A percentile compares a stretch with the other conserved stretches of the same genome.
Conservation (phyloP, 2,329 filamentous ascomycete genomes). For the Pseudogymnoascus sp. region DNA sequence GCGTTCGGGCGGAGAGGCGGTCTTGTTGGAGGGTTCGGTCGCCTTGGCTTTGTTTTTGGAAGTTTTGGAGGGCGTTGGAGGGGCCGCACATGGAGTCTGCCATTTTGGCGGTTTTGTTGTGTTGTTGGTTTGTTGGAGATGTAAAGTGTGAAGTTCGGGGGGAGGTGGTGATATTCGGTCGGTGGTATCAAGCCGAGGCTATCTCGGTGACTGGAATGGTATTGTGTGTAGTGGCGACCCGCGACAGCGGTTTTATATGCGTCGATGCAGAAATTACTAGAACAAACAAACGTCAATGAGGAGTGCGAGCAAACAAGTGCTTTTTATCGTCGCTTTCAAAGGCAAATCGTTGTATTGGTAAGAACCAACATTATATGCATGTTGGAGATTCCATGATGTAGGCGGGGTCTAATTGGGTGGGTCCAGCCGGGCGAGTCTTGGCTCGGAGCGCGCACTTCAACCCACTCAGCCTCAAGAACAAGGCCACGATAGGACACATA, state of each 20-base stretch:
- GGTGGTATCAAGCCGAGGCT: not conserved
- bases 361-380: not conserved
- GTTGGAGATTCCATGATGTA: not conserved
- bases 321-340: not conserved
- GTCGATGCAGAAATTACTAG: not conserved
- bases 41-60: conserved; percentile 58
- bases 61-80: conserved; percentile 61
- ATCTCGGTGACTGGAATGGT: not conserved
- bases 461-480: conserved; percentile 9
- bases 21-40: conserved; percentile 66
- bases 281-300: not conserved
- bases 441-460: conserved; percentile 4
- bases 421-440: conserved; percentile 10
- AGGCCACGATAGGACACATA: conserved; percentile 8
- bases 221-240: not conserved
- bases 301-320: not conserved
- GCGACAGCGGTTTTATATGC: not conserved
- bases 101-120: conserved; percentile 39
- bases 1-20: conserved; percentile 45
- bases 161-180: not conserved
- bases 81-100: conserved; percentile 61
- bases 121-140: not conserved
- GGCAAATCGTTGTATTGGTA: not conserved
- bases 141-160: not conserved
- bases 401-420: conserved; percentile 10